phyloP scores from a whole-genome alignment of 495 filamentous ascomycete genomes.

The Aspergillus asperescens region DNA sequence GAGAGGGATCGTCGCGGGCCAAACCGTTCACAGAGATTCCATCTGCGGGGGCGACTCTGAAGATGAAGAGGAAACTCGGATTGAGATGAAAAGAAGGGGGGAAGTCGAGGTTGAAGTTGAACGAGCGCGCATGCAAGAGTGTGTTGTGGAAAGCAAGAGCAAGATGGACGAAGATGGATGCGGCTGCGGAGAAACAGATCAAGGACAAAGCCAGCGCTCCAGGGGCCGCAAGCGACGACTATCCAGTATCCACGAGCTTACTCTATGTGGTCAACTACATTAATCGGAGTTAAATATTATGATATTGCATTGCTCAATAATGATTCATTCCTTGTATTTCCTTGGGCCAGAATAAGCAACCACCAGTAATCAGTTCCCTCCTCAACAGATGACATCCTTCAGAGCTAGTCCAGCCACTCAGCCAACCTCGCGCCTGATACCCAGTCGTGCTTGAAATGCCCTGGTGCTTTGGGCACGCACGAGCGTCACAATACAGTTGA shows the following conservation, averaged over 20 bases:
- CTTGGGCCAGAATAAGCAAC: background rate
- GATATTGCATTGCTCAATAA: background rate
- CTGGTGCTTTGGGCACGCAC: constrained; percentile 1
- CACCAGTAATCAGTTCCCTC: no score
- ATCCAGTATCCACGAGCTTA: background rate
- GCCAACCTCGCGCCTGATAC: background rate
- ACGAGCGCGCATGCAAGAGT: constrained; percentile 3
- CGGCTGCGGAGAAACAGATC: constrained; percentile 24
- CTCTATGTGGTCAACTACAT: background rate
- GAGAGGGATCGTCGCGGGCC: constrained; percentile 11
- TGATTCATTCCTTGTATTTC: background rate
- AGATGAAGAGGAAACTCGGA: constrained; percentile 6
- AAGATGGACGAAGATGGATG: constrained; percentile 16
- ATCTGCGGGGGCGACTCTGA: constrained; percentile 11
- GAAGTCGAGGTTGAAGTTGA: background rate
- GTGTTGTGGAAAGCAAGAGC: constrained; percentile 3
- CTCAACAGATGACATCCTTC: background rate
- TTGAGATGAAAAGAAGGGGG: constrained; percentile 33
- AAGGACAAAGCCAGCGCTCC: constrained; percentile 12
- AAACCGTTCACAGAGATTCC: constrained; percentile 14
- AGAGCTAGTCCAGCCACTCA: constrained; percentile 1
- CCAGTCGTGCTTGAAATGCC: background rate
- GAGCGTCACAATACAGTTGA: background rate
- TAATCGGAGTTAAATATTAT: no score
- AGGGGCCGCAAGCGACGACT: constrained; percentile 21